Evolutionary conservation across 2,329 filamentous ascomycete species (phyloP), one percentile per base, ranked within the genome.

Genomic region (Phialophora expanda): DNA sequence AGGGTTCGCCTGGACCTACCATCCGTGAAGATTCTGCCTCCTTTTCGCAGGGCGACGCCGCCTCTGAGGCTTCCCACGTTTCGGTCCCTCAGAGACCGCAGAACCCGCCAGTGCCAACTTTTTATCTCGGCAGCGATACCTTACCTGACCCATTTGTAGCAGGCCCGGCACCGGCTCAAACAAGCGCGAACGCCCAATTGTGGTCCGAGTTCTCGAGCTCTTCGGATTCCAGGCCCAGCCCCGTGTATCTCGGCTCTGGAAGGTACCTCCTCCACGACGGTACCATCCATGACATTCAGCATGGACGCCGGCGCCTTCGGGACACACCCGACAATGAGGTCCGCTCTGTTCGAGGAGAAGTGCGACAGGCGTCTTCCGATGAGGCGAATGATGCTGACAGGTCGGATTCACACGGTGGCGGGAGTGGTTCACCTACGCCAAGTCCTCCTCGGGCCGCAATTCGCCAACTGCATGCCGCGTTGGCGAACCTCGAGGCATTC

Each of bases 151-250:
- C 48, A 22, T 51, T 51, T 51, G 3, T 26, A 9, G 22, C 22
- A 26, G 22, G 9, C 0, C 14, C 48, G 4, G 22, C 6, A 12
- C 48, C 6, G 9, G 20, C 20, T 28, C 20, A 12, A 26, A 11
- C 48, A 14, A 20, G 11, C 17, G 20, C n/a, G 20, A 11, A 20
- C 11, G 2, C 0, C 24, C 48, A 24, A 7, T 28, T 51, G 12
- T 51, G 48, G 48, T 24, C 20, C 8, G 48, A 51, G 20, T 51
- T 51, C n/a, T 51, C 48, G 22, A 51, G 20, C 48, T 51, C 48
- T 26, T 51, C 48, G 2, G 48, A 51, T 28, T 51, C 48, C 6
- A 22, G 48, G 24, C 20, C 48, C 14, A 51, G 48, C 14, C 53
- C 53, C 1, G 53, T 30, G 17, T 55, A 55, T 30, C 28, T 32